Base-by-base conservation (phyloP, 2,329 filamentous ascomycete species). In the Arachnomyces sp. region DNA sequence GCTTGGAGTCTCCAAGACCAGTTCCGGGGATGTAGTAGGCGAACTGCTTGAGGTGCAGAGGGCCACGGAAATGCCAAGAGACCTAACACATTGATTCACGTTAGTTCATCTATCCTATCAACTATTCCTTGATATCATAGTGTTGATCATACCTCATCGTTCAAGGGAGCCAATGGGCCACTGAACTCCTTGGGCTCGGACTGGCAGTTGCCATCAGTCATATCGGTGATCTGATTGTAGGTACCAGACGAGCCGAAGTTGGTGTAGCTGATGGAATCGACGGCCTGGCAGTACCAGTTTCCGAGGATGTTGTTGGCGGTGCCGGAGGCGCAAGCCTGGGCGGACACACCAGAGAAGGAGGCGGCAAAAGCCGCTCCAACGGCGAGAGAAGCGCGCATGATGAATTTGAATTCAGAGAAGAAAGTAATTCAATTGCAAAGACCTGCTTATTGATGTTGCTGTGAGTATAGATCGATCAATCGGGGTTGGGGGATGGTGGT, bases 31-130 rank as follows among this genome's bases (percentile, higher is more conserved):
- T 72, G 61, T 87, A 89, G 40, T 80, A 78, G 8, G 82, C 84
- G 40, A 87, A 70, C 49, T 84, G 73, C 54, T 77, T 78, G 25
- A 89, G 57, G 30, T 74, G 64, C 50, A 85, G 59, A 1, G 84
- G 84, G 3, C 84, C 85, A 50, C 84, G 80, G 54, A 88, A 71
- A 57, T 86, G 80, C 46, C 86, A 61, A 1, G 82, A 85, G 21
- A 88, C 68, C 82, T 86, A 44, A 1, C 18, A n/a, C 21, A 31
- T 29, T n/a, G 17, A 21, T 33, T 4, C 39, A 40, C 8, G 39
- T 54, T 46, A 51, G 44, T 36, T 29, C 28, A 18, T 25, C 16
- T 13, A 14, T 17, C 13, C 34, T 38, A 5, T 12, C 34, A n/a
- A 4, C 28, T 33, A 15, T 16, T 18, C 30, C n/a, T 38, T 25